A percentile compares a stretch with the other conserved stretches of the same genome.
Conservation (phyloP, 73 alveolate species). For the Blepharisma stoltei region DNA sequence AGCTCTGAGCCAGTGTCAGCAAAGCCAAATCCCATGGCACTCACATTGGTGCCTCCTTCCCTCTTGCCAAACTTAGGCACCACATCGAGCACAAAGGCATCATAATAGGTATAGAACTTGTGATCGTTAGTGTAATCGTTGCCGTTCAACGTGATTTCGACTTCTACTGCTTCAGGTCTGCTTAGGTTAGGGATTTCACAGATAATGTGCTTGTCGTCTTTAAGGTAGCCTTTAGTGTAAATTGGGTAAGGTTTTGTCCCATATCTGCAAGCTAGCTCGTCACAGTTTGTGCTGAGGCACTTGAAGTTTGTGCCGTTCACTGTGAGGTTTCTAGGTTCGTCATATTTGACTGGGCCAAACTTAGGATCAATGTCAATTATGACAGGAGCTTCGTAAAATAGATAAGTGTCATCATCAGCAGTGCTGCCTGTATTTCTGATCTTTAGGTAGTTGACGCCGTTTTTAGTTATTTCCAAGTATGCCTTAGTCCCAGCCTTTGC, state of each 20-base stretch:
- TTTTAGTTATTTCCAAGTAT: conserved; percentile 63
- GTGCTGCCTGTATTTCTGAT: conserved; percentile 31
- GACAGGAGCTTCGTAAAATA: conserved; percentile 79
- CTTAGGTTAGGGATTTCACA: conserved; percentile 72
- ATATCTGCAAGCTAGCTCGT: conserved; percentile 71
- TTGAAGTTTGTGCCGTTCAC: conserved; percentile 55
- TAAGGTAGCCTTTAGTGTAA: conserved; percentile 48
- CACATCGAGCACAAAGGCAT: conserved; percentile 79
- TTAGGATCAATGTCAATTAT: conserved; percentile 69
- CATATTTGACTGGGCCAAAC: conserved; percentile 77
- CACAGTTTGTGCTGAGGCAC: conserved; percentile 54
- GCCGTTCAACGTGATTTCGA: conserved; percentile 82
- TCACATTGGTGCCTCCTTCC: conserved; percentile 78
- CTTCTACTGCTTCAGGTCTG: conserved; percentile 77
- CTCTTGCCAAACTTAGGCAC: conserved; percentile 77
- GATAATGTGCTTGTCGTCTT: conserved; percentile 48
- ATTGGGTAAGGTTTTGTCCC: conserved; percentile 67
- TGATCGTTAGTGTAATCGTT: conserved; percentile 81
- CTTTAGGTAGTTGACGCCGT: conserved; percentile 62
- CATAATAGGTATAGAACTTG: conserved; percentile 75
- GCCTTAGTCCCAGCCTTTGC: conserved; percentile 68
- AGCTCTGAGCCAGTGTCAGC: conserved; percentile 65
- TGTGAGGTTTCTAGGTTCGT: conserved; percentile 45
- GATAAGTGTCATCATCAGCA: conserved; percentile 43
- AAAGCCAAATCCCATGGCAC: conserved; percentile 86